phyloP scores from a whole-genome alignment of 2,329 filamentous ascomycete genomes.

The Aspergillus novofumigatus region DNA sequence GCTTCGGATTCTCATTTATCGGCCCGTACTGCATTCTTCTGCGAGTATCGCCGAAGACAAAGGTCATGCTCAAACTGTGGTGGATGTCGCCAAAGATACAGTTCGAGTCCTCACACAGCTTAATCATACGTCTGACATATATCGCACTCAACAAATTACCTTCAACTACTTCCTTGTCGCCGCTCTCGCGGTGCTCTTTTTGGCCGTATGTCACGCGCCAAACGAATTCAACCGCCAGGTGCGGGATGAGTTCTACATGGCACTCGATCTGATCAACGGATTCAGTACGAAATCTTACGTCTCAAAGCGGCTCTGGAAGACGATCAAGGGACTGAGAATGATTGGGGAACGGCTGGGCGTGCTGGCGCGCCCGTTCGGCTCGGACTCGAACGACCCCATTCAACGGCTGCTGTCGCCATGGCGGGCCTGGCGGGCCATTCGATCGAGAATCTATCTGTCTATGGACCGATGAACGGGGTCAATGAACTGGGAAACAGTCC shows the following conservation, averaged over 20 bases:
- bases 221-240: slow-evolving; percentile 56
- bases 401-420: slow-evolving; percentile 62
- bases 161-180: slow-evolving; percentile 66
- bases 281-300: slow-evolving; percentile 60
- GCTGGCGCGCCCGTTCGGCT: slow-evolving; percentile 32
- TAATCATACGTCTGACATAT: slow-evolving; percentile 61
- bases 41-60: slow-evolving; percentile 76
- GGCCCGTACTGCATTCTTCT: slow-evolving; percentile 78
- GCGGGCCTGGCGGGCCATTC: slow-evolving; percentile 60
- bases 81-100: slow-evolving; percentile 63
- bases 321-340: slow-evolving; percentile 59
- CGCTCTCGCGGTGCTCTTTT: slow-evolving; percentile 59
- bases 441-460: slow-evolving; percentile 55
- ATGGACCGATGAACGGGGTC: slow-evolving; percentile 34
- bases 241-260: slow-evolving; percentile 65
- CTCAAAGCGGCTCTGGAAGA: slow-evolving; percentile 61
- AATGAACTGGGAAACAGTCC: slow-evolving; percentile 51
- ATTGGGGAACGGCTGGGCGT: slow-evolving; percentile 60
- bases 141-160: slow-evolving; percentile 58
- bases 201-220: slow-evolving; percentile 62
- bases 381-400: slow-evolving; percentile 52
- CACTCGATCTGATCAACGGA: slow-evolving; percentile 59
- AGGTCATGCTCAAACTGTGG: slow-evolving; percentile 65
- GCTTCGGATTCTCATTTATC: slow-evolving; percentile 84
- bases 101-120: slow-evolving; percentile 58